These are phyloP conservation scores for Ceratocystis huliohia DNA, from an alignment of 2,329 filamentous ascomycete species.

Conservation along the genomic window DNA sequence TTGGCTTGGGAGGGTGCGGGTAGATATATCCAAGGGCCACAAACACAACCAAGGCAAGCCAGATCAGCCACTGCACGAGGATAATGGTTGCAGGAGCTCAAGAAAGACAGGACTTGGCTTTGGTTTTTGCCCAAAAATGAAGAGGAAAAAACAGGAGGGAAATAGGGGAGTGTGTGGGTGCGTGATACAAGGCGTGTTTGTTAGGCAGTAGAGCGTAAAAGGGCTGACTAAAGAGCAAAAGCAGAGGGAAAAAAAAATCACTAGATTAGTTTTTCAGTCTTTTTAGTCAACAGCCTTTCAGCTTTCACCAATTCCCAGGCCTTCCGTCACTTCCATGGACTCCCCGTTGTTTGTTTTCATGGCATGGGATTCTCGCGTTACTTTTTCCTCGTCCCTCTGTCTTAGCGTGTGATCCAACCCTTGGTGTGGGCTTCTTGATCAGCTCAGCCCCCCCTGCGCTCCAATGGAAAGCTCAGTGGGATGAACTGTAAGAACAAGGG, in stretches of 20 bases:
- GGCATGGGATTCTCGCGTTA: conserved; percentile 3
- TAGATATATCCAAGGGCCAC: not conserved
- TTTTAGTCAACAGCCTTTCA: not conserved
- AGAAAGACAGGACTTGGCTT: not conserved
- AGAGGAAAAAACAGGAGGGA: not conserved
- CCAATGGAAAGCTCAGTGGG: not conserved
- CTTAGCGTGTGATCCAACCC: conserved; percentile 11
- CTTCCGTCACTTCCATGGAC: conserved; percentile 8
- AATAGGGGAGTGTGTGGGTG: not conserved
- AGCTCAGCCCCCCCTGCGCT: conserved; percentile 8
- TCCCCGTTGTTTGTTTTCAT: conserved; percentile 9
- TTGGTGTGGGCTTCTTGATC: conserved; percentile 3
- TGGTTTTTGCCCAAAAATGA: not conserved
- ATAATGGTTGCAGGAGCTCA: not conserved
- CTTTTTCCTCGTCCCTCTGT: conserved; percentile 1
- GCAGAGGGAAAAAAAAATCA: not conserved
- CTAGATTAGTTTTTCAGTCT: not conserved
- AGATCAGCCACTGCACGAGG: conserved; percentile 3
- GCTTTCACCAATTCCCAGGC: not conserved
- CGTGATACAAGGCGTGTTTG: not conserved
- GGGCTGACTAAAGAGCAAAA: not conserved
- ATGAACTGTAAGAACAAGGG: conserved; percentile 1
- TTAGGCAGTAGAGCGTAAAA: not conserved
- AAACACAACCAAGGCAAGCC: not conserved
- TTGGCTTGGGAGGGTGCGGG: not conserved